Percentiles rank a stretch among this genome's conserved stretches.
These are phyloP conservation scores for Penicillium polonicum DNA, from an alignment of 2,329 filamentous ascomycete genomes.

Conservation along the genomic window DNA sequence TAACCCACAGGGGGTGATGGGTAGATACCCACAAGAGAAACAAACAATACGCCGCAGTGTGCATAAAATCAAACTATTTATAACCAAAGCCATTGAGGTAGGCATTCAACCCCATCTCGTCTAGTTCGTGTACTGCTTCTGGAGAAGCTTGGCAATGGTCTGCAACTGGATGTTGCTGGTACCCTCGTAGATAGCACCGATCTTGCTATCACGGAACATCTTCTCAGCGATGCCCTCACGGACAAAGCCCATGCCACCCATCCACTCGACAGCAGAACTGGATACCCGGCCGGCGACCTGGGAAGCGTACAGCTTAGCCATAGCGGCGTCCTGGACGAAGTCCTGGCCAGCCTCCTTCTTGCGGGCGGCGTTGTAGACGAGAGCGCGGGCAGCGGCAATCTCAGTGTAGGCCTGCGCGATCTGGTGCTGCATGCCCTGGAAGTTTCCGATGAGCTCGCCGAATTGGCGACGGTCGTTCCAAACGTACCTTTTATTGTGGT, in stretches of 20 bases:
- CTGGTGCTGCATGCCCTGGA: conserved; percentile 99
- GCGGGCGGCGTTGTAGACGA: conserved; percentile 93
- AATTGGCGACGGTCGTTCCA: conserved; percentile 99
- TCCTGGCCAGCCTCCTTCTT: conserved; percentile 98
- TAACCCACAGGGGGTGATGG: neutral
- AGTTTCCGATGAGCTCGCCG: conserved; percentile 86
- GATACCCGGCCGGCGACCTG: conserved; percentile 89
- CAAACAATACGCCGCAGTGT: neutral
- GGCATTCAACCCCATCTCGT: neutral
- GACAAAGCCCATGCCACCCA: conserved; percentile 99
- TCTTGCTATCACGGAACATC: conserved; percentile 97
- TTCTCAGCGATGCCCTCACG: conserved; percentile 96
- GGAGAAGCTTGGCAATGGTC: conserved; percentile 69
- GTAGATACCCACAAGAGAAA: neutral
- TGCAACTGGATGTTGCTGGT: conserved; percentile 66
- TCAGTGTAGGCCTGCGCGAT: conserved; percentile 94
- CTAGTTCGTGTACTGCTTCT: conserved; percentile 66
- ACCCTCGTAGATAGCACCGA: conserved; percentile 95
- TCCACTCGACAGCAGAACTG: conserved; percentile 91
- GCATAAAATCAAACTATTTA: conserved; percentile 5
- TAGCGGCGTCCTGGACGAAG: conserved; percentile 93
- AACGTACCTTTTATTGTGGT: conserved; percentile 62
- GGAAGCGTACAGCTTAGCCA: conserved; percentile 94
- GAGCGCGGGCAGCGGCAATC: conserved; percentile 82
- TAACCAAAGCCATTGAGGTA: conserved; percentile 1